A percentile compares a stretch with the other conserved stretches of the same genome.
These are phyloP conservation scores for Alisma plantagoaquatica DNA, from an alignment of 106 monocot genomes.

Conservation along the genomic window DNA sequence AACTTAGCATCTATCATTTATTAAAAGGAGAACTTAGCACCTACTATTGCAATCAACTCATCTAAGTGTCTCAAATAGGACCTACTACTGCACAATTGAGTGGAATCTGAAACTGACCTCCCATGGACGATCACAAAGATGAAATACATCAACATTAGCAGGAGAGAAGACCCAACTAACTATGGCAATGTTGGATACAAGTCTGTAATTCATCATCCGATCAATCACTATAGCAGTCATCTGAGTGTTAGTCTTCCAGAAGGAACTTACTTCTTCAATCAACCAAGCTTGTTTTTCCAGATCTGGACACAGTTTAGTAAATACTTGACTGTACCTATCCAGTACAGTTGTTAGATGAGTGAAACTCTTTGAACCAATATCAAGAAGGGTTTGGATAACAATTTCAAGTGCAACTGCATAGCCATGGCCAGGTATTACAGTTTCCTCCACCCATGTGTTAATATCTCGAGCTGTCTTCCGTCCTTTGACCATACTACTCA, in stretches of 20 bases:
- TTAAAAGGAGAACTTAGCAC: too few species aligned
- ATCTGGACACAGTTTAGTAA: constrained; percentile 46
- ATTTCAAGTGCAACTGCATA: constrained; percentile 56
- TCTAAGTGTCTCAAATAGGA: too few species aligned
- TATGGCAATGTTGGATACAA: constrained; percentile 79
- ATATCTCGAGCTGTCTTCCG: constrained; percentile 55
- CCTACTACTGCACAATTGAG: too few species aligned
- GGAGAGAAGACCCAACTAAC: constrained; percentile 85
- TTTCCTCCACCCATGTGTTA: constrained; percentile 62
- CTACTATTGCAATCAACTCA: too few species aligned
- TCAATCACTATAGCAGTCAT: constrained; percentile 81
- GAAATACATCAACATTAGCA: constrained; percentile 57
- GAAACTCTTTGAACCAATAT: constrained; percentile 98
- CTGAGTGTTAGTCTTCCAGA: constrained; percentile 85
- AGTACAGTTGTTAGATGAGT: constrained; percentile 89
- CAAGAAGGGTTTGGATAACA: constrained; percentile 71
- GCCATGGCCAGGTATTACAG: constrained; percentile 45
- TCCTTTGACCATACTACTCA: constrained; percentile 51
- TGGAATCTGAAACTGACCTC: constrained; percentile 65
- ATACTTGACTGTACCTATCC: constrained; percentile 83
- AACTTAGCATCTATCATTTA: too few species aligned
- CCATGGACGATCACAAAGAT: constrained; percentile 84
- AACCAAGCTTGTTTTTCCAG: constrained; percentile 46
- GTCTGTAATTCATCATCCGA: constrained; percentile 87
- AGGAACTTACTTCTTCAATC: constrained; percentile 66